phyloP scores from a whole-genome alignment of 306 rosid species.

The Senna siamea region DNA sequence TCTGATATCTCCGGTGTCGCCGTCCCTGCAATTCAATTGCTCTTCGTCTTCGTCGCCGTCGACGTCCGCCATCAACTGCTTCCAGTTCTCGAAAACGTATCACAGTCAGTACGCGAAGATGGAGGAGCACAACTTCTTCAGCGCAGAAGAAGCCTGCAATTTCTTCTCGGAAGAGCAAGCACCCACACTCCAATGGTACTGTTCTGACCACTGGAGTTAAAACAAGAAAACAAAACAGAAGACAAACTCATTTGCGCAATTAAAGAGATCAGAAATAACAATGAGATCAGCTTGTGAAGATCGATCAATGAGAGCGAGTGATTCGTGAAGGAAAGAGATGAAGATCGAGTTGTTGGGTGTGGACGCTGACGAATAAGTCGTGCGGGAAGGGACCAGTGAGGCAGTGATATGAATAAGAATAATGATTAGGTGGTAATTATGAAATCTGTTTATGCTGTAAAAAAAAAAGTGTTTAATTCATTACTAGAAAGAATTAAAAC shows the following conservation, averaged over 20 bases:
- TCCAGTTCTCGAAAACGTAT: constrained; percentile 63
- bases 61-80: constrained; percentile 53
- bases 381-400: constrained; percentile 38
- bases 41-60: no score
- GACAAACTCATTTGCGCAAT: not conserved
- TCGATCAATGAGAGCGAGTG: no score
- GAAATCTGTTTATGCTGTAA: constrained; percentile 46
- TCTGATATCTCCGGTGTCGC: constrained; percentile 50
- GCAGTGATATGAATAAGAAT: constrained; percentile 9
- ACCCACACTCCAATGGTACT: constrained; percentile 88
- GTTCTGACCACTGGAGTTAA: constrained; percentile 69
- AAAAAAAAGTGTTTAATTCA: constrained; percentile 17
- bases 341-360: no score
- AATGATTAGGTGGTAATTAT: constrained; percentile 51
- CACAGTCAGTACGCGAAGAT: constrained; percentile 74
- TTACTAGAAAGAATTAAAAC: no score
- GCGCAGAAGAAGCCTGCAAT: constrained; percentile 78
- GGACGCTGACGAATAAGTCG: constrained; percentile 44
- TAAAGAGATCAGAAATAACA: not conserved
- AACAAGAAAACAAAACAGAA: no score
- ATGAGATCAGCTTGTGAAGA: no score
- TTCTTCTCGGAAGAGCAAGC: constrained; percentile 94
- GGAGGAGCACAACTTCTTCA: constrained; percentile 92
- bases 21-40: no score
- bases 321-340: no score